phyloP scores from a whole-genome alignment of 768 basidiomycete species.

The Chalciporus piperatus region DNA sequence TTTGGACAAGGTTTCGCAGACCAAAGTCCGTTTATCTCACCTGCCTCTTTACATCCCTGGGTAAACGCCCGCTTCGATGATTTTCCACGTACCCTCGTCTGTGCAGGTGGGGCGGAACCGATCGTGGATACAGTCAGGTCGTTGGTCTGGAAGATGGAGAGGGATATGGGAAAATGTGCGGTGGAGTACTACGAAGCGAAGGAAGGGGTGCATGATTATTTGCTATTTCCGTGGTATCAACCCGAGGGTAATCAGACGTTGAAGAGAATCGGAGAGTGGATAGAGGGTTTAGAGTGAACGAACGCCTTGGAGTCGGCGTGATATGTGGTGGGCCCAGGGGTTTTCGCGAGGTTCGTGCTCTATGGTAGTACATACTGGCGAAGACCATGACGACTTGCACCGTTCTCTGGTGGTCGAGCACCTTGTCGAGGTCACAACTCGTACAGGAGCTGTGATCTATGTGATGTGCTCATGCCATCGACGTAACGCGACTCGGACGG shows the following conservation, averaged over 20 bases:
- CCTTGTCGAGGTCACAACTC: too few species aligned
- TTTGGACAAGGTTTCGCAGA: constrained; percentile 46
- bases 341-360: too few species aligned
- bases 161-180: constrained; percentile 46
- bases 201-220: constrained; percentile 54
- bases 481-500: too few species aligned
- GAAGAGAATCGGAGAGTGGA: constrained; percentile 49
- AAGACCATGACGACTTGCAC: too few species aligned
- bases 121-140: constrained; percentile 52
- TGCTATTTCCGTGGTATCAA: constrained; percentile 51
- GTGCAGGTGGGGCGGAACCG: constrained; percentile 56
- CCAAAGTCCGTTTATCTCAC: constrained; percentile 56
- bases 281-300: constrained; percentile 5
- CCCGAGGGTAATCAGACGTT: constrained; percentile 52
- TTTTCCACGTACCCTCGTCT: constrained; percentile 61
- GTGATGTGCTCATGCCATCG: too few species aligned
- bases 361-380: too few species aligned
- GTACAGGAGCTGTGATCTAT: too few species aligned
- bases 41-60: constrained; percentile 45
- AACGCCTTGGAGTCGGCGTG: too few species aligned
- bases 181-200: constrained; percentile 48
- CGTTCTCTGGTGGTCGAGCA: too few species aligned
- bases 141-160: constrained; percentile 47
- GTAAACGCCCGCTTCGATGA: constrained; percentile 45
- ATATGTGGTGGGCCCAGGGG: too few species aligned